Evolutionary conservation across 805 yeast genomes (phyloP), one percentile per base, ranked within the genome.

Genomic region (Ogataea thermomethanolica): DNA sequence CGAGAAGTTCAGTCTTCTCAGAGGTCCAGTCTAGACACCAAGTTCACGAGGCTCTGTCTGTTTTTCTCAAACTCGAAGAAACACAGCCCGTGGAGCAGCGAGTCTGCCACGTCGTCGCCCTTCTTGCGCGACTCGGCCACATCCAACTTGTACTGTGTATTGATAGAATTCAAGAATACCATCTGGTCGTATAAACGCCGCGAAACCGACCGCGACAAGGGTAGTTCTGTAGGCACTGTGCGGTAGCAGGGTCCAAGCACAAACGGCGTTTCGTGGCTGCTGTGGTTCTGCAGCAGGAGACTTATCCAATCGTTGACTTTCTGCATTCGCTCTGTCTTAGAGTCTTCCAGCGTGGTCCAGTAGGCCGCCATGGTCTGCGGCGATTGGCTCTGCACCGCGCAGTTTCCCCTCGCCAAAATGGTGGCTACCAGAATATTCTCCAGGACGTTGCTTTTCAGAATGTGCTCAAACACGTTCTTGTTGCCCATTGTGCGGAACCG

Each of bases 91-190:
- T 82, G 86, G 11, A 81, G 59, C n/a, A 81, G 61, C 1, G 82
- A 69, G 55, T 82, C 90, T 7, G 79, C 74, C 40, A 81, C 61
- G 55, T 82, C 90, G 54, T 82, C 90, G 30, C 74, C 73, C 54
- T 81, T 81, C 23, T 42, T 47, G 3, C 52, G 54, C 7, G 37
- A 26, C 15, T 45, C 49, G 20, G 36, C 42, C 7, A 40, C 25
- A 4, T 44, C 33, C 10, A 37, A 45, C 25, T 27, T 33, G 23
- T 43, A 34, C 4, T n/a, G 11, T 1, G 12, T 13, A 28, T 55
- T 54, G 5, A 40, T 15, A 4, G 39, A 29, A 40, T 62, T 62
- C 7, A 64, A 29, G 20, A 45, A 39, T 7, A 29, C 30, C 39
- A 58, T 54, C 36, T 57, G 44, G 27, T 58, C 58, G 42, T 53